Evolutionary conservation across 805 yeast genomes (phyloP), one percentile per base, ranked within the genome.

Genomic region (Zygosaccharomyces siamensis): DNA sequence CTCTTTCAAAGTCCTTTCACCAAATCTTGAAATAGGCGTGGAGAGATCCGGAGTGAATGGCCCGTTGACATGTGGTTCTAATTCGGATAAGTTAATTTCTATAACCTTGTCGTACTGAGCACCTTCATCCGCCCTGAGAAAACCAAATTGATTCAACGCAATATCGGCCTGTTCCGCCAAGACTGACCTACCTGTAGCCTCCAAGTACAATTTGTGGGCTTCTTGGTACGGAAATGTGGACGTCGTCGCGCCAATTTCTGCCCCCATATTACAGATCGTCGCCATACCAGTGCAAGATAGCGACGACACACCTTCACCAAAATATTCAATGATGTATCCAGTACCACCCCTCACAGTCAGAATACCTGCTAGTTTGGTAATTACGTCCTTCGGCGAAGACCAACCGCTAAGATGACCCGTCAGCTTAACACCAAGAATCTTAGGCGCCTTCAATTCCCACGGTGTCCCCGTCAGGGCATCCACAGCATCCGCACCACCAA

Each of bases 401-500:
- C 99, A 93, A 46, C 97, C 97, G 58, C 76, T 79, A 74, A 93
- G 76, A 64, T 78, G 64, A 55, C 99, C 99, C 37, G 93, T 87
- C 63, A 93, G 80, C 71, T 89, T 86, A 61, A 93, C 96, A 72
- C 99, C 99, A 56, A 93, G 74, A 38, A 89, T 75, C 72, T 88
- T 88, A 60, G 99, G 99, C 47, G 98, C 98, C 76, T 90, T 90
- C 70, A 93, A 80, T 74, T 93, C 99, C 99, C 99, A 93, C 49
- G 99, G 97, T 27, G 93, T 84, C 57, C 93, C 96, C 39, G 98
- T 89, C 65, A 93, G 74, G 45, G 93, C 99, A 71, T 93, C 99
- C 48, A 93, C 99, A 36, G 99, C 99, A 72, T 93, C 99, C 48
- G 99, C 99, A 76, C 99, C 99, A 73, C 99, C 99, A 36, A 93